A percentile compares a stretch with the other conserved stretches of the same genome.
phyloP scores from a whole-genome alignment of 495 filamentous ascomycete genomes.

The Parathielavia appendiculata region DNA sequence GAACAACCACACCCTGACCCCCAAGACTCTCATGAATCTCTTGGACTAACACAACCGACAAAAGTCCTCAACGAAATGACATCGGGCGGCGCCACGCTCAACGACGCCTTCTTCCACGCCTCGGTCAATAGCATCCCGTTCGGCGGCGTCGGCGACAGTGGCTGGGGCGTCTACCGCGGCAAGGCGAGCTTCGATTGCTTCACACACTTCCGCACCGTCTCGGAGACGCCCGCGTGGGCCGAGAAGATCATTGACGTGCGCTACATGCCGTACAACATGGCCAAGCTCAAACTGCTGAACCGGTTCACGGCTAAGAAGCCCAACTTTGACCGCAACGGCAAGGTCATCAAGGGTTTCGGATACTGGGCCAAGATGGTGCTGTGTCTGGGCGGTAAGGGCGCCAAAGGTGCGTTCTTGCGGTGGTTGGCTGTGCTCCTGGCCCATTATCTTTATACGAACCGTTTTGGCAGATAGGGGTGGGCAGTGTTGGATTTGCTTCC shows the following conservation, averaged over 20 bases:
- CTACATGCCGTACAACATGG: constrained; percentile 67
- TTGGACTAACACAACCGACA: constrained; percentile 23
- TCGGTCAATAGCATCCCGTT: constrained; percentile 73
- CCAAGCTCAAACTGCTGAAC: constrained; percentile 51
- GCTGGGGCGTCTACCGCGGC: constrained; percentile 79
- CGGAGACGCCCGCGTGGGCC: constrained; percentile 73
- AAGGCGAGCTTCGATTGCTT: constrained; percentile 80
- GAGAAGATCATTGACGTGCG: constrained; percentile 68
- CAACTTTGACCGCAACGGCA: constrained; percentile 78
- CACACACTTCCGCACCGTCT: constrained; percentile 70
- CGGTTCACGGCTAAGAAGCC: constrained; percentile 56
- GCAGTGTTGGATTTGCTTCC: constrained; percentile 2
- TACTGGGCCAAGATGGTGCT: constrained; percentile 46
- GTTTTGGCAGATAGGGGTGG: not conserved
- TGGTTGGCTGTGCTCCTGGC: constrained; percentile 41
- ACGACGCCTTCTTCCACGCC: constrained; percentile 79
- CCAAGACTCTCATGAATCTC: not conserved
- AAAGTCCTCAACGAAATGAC: constrained; percentile 57
- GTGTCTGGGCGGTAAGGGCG: constrained; percentile 41
- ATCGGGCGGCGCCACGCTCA: constrained; percentile 74
- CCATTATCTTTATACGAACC: constrained; percentile 16
- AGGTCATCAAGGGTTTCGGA: constrained; percentile 44
- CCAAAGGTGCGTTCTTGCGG: constrained; percentile 46
- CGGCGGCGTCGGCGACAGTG: constrained; percentile 84
- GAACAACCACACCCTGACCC: not conserved